Conservation (phyloP, 805 yeast genomes). For the Nakazawaea peltata region DNA sequence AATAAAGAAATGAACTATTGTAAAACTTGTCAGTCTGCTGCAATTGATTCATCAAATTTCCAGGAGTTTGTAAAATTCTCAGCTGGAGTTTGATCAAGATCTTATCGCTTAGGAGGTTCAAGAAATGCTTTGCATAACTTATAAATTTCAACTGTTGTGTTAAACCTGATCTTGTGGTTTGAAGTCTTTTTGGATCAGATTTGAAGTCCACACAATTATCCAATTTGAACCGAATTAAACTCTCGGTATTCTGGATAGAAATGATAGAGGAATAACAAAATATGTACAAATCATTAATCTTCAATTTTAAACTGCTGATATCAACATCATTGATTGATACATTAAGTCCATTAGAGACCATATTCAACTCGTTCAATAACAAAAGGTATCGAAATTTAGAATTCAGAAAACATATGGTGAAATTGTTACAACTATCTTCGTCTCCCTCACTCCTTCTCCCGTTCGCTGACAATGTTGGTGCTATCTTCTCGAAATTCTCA, state of each 20-base stretch:
- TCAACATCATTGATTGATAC: constrained; percentile 31
- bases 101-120: constrained; percentile 47
- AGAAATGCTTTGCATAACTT: constrained; percentile 38
- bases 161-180: not conserved
- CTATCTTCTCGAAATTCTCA: constrained; percentile 12
- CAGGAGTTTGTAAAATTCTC: constrained; percentile 22
- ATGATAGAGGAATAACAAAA: constrained; percentile 41
- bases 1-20: not conserved
- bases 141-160: constrained; percentile 33
- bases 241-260: constrained; percentile 23
- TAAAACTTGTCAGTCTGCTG: constrained; percentile 6
- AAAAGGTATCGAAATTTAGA: constrained; percentile 26
- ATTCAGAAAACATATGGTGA: constrained; percentile 15
- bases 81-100: constrained; percentile 35
- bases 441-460: not conserved
- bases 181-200: not conserved
- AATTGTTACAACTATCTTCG: constrained; percentile 7
- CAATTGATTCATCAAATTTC: constrained; percentile 1
- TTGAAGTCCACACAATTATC: not conserved
- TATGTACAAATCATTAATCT: constrained; percentile 41
- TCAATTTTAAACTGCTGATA: constrained; percentile 34
- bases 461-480: not conserved
- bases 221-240: not conserved
- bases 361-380: constrained; percentile 45
- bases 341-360: constrained; percentile 39